A percentile compares a stretch with the other conserved stretches of the same genome.
Evolutionary conservation across 495 filamentous ascomycete genomes (phyloP).

Genomic region (Xylaria nigripes): DNA sequence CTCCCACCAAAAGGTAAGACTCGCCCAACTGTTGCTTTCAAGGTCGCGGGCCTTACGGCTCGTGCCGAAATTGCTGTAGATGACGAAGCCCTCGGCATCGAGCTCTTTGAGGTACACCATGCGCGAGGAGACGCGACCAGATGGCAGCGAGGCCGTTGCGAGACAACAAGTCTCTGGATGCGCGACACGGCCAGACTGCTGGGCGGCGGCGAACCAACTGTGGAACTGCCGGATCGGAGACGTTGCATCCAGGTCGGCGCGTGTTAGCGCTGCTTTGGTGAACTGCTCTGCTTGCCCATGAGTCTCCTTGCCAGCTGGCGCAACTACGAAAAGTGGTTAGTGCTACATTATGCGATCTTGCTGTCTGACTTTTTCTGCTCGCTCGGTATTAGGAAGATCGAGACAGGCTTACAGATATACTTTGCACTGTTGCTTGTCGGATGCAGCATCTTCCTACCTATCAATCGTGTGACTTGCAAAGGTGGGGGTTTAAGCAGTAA

Average conservation of each 20-base stretch:
- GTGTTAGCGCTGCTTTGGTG: conserved; percentile 46
- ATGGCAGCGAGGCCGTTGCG: conserved; percentile 78
- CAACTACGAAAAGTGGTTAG: conserved; percentile 21
- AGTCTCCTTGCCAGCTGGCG: conserved; percentile 29
- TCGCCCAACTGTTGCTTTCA: conserved; percentile 54
- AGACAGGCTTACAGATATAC: conserved; percentile 42
- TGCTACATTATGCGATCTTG: not conserved
- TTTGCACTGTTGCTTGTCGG: conserved; percentile 35
- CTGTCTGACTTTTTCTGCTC: not conserved
- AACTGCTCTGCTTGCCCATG: conserved; percentile 56
- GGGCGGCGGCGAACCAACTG: conserved; percentile 71
- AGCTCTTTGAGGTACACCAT: conserved; percentile 89
- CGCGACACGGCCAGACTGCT: conserved; percentile 45
- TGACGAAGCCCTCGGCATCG: conserved; percentile 62
- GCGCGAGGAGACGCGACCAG: conserved; percentile 73
- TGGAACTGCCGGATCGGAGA: conserved; percentile 76
- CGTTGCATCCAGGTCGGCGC: conserved; percentile 42
- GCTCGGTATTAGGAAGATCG: not conserved
- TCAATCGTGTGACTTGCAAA: conserved; percentile 12
- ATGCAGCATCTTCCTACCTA: conserved; percentile 40
- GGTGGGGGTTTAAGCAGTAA: not conserved
- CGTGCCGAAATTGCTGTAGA: conserved; percentile 89
- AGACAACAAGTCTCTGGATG: conserved; percentile 73
- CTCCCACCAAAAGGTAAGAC: conserved; percentile 68
- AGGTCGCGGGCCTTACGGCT: conserved; percentile 61